Evolutionary conservation across 106 monocot genomes (phyloP), one percentile per base, ranked within the genome.

Genomic region (Allium cepa): DNA sequence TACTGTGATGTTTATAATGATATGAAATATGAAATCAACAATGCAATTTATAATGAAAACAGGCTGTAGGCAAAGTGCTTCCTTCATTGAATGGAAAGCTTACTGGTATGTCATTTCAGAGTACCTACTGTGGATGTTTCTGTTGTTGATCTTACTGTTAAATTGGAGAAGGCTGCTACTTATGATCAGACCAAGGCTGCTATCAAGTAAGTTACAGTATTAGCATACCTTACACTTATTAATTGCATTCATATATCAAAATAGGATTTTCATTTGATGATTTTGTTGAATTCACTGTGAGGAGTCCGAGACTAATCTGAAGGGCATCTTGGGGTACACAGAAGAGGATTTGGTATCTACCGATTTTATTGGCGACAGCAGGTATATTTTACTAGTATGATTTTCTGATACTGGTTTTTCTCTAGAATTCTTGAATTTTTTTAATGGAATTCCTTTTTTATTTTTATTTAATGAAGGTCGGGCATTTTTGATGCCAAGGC

Each of bases 401-500:
- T 26, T 17, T 50, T n/a, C 1, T 13, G 18, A 26, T 26, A 47
- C 26, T 63, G 13, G 22, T 50, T 13, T 13, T 14, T 62, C 8
- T 60, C 8, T 46, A 1, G 14, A 16, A 13, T 28, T n/a, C 8
- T 17, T 9, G 59, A 11, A 1, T n/a, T 15, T 6, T 11, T 47
- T 14, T 9, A 53, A 2, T 48, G n/a, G 15, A 66, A 36, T 17
- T 11, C n/a, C n/a, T 12, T 15, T 14, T 13, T 49, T 9, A 0
- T 4, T 26, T 14, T 7, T 8, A 50, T 11, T 49, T 26, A n/a
- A 17, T 55, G 11, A 59, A 94, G 94, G 73, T 94, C 94, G 9
- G 83, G 90, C 85, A 94, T 94, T 64, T 94, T 94, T 68, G 87
- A 94, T 75, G 94, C 94, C 26, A 94, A 91, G 80, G 94, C 94